Evolutionary conservation across 306 rosid genomes (phyloP).

Genomic region (Fragaria ananassa): DNA sequence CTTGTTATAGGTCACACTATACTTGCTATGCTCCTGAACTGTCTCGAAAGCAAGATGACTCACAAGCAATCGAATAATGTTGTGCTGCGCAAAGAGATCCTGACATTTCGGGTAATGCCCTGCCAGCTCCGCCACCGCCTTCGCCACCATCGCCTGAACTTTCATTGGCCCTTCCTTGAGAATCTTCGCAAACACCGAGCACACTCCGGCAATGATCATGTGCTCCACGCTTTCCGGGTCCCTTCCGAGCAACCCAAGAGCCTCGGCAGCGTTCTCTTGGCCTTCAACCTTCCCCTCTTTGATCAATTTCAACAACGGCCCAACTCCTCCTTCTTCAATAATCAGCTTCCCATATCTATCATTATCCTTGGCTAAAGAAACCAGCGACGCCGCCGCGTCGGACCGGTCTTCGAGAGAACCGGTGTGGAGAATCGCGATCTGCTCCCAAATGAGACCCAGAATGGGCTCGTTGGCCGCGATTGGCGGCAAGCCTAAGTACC

Average conservation of each 20-base stretch:
- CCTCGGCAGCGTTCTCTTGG: constrained; percentile 71
- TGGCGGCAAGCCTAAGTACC: constrained; percentile 72
- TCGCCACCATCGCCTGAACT: constrained; percentile 66
- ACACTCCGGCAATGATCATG: constrained; percentile 65
- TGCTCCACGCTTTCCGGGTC: constrained; percentile 68
- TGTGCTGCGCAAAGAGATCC: constrained; percentile 80
- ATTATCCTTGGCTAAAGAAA: constrained; percentile 60
- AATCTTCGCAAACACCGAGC: constrained; percentile 58
- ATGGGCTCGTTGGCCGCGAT: constrained; percentile 87
- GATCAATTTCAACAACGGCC: constrained; percentile 57
- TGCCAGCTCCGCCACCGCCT: constrained; percentile 76
- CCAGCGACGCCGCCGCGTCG: constrained; percentile 76
- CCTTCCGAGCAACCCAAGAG: constrained; percentile 66
- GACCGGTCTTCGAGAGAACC: constrained; percentile 64
- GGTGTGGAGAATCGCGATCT: constrained; percentile 60
- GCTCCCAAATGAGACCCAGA: constrained; percentile 79
- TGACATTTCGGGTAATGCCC: constrained; percentile 68
- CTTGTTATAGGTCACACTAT: constrained; percentile 51
- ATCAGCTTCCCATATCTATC: constrained; percentile 70
- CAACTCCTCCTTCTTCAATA: constrained; percentile 80
- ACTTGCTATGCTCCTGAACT: constrained; percentile 84
- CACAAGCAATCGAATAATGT: constrained; percentile 71
- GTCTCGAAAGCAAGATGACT: constrained; percentile 91
- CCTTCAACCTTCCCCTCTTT: constrained; percentile 76
- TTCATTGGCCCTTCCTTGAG: constrained; percentile 89